Conservation (phyloP, 768 basidiomycete genomes). For the Suillus lakei region DNA sequence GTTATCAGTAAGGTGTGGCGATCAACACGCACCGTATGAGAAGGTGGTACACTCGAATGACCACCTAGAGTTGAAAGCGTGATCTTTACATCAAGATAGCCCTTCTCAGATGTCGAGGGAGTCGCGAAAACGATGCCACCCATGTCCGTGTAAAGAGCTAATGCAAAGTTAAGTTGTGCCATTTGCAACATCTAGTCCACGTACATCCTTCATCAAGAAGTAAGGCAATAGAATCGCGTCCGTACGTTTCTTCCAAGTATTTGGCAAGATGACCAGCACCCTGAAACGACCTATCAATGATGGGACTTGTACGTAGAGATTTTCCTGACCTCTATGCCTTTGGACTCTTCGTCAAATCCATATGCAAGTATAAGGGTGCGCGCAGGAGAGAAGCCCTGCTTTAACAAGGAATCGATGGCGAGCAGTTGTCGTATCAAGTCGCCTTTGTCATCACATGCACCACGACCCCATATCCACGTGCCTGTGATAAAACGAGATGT, state of each 20-base stretch:
- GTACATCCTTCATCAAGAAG: slow-evolving; percentile 86
- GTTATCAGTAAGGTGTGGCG: background rate
- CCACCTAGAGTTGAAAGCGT: slow-evolving; percentile 71
- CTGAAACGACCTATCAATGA: slow-evolving; percentile 32
- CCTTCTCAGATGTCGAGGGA: slow-evolving; percentile 74
- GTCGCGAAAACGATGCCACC: slow-evolving; percentile 46
- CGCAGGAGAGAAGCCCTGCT: slow-evolving; percentile 51
- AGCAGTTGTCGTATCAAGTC: slow-evolving; percentile 58
- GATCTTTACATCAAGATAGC: slow-evolving; percentile 63
- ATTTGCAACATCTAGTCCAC: slow-evolving; percentile 15
- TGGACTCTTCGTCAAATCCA: slow-evolving; percentile 61
- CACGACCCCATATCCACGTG: slow-evolving; percentile 78
- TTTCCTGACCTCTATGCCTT: slow-evolving; percentile 44
- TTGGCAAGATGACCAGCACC: slow-evolving; percentile 54
- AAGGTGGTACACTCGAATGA: slow-evolving; percentile 80
- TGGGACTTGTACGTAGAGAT: background rate
- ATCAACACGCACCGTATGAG: slow-evolving; percentile 61
- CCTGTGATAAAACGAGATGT: slow-evolving; percentile 30
- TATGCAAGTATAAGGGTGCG: slow-evolving; percentile 45
- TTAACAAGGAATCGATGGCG: slow-evolving; percentile 51
- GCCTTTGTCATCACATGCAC: slow-evolving; percentile 74
- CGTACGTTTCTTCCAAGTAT: slow-evolving; percentile 61
- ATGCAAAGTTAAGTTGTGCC: background rate
- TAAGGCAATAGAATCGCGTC: slow-evolving; percentile 69
- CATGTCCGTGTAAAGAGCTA: slow-evolving; percentile 7